A percentile compares a stretch with the other conserved stretches of the same genome.
Conservation (phyloP, 2,329 filamentous ascomycete genomes). For the Diaporthe sp. region DNA sequence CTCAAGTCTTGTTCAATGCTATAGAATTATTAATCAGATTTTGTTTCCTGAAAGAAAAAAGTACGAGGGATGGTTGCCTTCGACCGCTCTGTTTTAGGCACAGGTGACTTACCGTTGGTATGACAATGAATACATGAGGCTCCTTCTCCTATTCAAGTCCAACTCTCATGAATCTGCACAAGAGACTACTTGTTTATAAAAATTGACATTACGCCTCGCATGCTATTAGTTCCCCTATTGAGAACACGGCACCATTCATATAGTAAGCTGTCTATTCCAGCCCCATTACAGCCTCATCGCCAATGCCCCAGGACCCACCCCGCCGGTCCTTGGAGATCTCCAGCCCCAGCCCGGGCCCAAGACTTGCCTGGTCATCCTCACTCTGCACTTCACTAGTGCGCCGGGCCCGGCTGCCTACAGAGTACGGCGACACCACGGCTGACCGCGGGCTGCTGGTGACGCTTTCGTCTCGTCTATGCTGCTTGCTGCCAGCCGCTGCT, state of each 20-base stretch:
- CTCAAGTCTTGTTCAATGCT: neutral
- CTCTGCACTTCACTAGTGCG: conserved; percentile 59
- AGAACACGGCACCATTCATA: neutral
- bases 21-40: neutral
- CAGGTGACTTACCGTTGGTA: too few species aligned
- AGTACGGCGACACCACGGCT: conserved; percentile 43
- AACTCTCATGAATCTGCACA: neutral
- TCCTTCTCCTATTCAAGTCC: neutral
- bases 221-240: neutral
- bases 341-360: conserved; percentile 62
- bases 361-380: conserved; percentile 56
- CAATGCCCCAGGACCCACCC: conserved; percentile 80
- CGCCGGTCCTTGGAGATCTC: conserved; percentile 62
- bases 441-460: conserved; percentile 40
- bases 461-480: conserved; percentile 42
- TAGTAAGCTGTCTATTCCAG: conserved; percentile 68
- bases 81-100: neutral
- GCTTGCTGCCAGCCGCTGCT: conserved; percentile 34
- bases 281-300: conserved; percentile 87
- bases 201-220: neutral
- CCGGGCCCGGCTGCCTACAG: conserved; percentile 49
- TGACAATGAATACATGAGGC: too few species aligned
- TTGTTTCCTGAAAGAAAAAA: neutral
- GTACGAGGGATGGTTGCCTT: neutral
- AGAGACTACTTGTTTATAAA: neutral